Percentiles rank a stretch among this genome's conserved stretches.
phyloP scores from a whole-genome alignment of 139 green algal genomes.

The Nannochloris sp. region DNA sequence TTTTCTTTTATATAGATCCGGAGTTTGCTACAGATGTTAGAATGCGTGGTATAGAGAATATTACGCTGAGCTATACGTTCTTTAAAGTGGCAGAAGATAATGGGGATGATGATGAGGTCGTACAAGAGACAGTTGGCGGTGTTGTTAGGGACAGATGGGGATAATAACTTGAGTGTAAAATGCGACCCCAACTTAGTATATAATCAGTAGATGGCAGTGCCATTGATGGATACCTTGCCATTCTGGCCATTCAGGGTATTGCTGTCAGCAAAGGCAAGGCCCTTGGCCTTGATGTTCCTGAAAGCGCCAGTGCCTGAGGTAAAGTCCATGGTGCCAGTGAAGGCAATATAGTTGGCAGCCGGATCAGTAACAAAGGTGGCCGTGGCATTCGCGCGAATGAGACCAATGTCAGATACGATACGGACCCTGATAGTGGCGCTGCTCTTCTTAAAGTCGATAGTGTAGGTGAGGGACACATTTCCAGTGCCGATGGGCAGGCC shows the following conservation, averaged over 20 bases:
- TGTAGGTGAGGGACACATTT: not conserved
- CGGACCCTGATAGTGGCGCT: not conserved
- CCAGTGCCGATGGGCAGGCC: not conserved
- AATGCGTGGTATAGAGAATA: slow-evolving; percentile 70
- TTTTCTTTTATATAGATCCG: slow-evolving; percentile 99
- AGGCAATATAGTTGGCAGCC: not conserved
- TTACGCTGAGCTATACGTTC: slow-evolving; percentile 95
- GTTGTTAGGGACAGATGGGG: no score
- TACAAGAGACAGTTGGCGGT: no score
- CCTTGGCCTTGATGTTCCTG: slow-evolving; percentile 13
- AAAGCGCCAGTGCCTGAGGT: slow-evolving; percentile 1
- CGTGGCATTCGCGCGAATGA: not conserved
- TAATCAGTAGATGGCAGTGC: not conserved
- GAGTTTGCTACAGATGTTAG: slow-evolving; percentile 86
- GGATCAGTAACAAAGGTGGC: not conserved
- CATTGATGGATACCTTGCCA: not conserved
- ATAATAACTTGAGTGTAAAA: no score
- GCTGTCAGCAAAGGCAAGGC: no score
- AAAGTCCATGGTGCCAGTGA: not conserved
- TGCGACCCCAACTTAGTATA: no score
- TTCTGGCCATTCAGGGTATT: not conserved
- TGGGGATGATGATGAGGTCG: not conserved
- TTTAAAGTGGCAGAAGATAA: slow-evolving; percentile 65
- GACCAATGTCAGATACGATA: not conserved
- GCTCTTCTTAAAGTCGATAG: not conserved